Evolutionary conservation across 1,284 basidiomycete species (phyloP).

Genomic region (Anthracocystis setariae): DNA sequence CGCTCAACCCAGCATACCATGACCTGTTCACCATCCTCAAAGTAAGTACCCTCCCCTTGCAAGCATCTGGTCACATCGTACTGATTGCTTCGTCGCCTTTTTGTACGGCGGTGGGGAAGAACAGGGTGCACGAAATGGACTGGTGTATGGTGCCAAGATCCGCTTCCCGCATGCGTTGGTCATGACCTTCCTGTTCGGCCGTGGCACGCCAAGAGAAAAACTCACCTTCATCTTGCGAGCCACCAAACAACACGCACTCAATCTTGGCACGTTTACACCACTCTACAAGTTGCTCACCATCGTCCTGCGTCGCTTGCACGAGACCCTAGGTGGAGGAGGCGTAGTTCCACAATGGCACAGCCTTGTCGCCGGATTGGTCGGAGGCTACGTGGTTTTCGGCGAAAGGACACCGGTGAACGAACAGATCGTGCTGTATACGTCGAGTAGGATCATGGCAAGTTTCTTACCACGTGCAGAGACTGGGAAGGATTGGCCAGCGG

Average conservation of each 20-base stretch:
- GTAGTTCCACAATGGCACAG: constrained; percentile 76
- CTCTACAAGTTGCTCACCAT: constrained; percentile 89
- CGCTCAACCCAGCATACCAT: constrained; percentile 77
- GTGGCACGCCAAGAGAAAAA: constrained; percentile 70
- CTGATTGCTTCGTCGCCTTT: background rate
- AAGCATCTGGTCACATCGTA: background rate
- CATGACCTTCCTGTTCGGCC: constrained; percentile 90
- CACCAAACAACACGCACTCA: constrained; percentile 87
- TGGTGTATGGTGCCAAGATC: constrained; percentile 95
- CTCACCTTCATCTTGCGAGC: constrained; percentile 79
- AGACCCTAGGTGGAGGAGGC: constrained; percentile 75
- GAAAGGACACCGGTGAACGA: constrained; percentile 96
- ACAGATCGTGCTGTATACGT: constrained; percentile 90
- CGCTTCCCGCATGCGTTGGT: constrained; percentile 95
- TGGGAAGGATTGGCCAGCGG: constrained; percentile 52
- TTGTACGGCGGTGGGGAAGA: background rate
- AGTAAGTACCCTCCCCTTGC: constrained; percentile 66
- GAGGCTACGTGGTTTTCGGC: constrained; percentile 92
- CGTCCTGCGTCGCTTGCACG: constrained; percentile 79
- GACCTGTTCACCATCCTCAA: constrained; percentile 91
- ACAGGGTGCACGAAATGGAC: constrained; percentile 83
- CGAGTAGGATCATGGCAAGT: constrained; percentile 59
- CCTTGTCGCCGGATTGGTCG: constrained; percentile 90
- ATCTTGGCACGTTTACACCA: constrained; percentile 91
- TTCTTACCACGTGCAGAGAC: constrained; percentile 64